These are phyloP conservation scores for Penicillium sp. DNA, from an alignment of 2,329 filamentous ascomycete genomes.

Conservation along the genomic window DNA sequence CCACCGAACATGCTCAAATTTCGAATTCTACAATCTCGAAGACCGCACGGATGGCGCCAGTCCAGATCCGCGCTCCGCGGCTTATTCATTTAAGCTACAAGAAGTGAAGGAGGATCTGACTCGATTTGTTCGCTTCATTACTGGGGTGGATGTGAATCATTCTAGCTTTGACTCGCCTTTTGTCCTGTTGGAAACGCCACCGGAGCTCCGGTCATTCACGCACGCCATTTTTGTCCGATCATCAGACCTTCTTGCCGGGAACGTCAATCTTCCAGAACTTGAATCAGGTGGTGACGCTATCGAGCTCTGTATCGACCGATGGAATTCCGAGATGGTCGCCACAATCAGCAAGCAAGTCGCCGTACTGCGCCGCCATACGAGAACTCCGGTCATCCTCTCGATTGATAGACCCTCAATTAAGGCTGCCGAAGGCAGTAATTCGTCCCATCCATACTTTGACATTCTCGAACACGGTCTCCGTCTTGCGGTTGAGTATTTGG, in stretches of 20 bases:
- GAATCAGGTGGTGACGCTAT: slow-evolving; percentile 57
- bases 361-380: slow-evolving; percentile 52
- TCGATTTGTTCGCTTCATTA: slow-evolving; percentile 54
- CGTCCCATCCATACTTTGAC: slow-evolving; percentile 25
- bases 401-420: slow-evolving; percentile 40
- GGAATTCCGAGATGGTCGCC: slow-evolving; percentile 47
- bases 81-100: slow-evolving; percentile 46
- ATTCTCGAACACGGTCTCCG: slow-evolving; percentile 39
- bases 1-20: slow-evolving; percentile 46
- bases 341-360: slow-evolving; percentile 53
- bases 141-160: slow-evolving; percentile 48
- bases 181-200: slow-evolving; percentile 54
- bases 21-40: slow-evolving; percentile 46
- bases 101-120: slow-evolving; percentile 57
- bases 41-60: slow-evolving; percentile 40
- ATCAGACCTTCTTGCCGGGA: slow-evolving; percentile 31
- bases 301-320: slow-evolving; percentile 56
- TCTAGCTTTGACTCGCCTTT: slow-evolving; percentile 56
- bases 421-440: slow-evolving; percentile 8
- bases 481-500: slow-evolving; percentile 39
- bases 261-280: slow-evolving; percentile 46
- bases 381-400: slow-evolving; percentile 53
- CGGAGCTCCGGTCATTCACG: slow-evolving; percentile 50
- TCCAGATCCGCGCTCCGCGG: slow-evolving; percentile 42
- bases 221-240: slow-evolving; percentile 38